Base-by-base conservation (phyloP, 2,329 filamentous ascomycete genomes). In the Pseudonectria buxi region DNA sequence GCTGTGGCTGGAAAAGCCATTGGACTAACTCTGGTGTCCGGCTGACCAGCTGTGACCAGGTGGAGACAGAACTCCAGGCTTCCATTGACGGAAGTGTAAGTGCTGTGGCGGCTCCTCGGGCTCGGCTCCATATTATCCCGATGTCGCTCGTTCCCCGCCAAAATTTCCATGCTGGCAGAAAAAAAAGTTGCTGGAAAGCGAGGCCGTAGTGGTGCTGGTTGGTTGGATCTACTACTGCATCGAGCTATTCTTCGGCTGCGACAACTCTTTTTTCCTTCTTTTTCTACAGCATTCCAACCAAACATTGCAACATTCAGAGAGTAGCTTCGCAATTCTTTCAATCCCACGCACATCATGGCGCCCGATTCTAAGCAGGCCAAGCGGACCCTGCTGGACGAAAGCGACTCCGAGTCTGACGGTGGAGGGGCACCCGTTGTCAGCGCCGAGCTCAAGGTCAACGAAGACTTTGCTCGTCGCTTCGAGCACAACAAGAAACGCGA, bases 401-500 rank as follows among this genome's bases (percentile, higher is more conserved):
- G 66, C 51, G 69, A 71, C 36, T 69, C 67, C 12, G 68, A 72
- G 35, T 62, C 62, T 10, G 64, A 66, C 30, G 61, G 68, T 44
- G 65, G 65, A 50, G 61, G 60, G 32, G 58, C 56, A 14, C 47
- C 51, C 10, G 50, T 71, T 37, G 60, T 59, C 28, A 57, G 59
- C 38, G 57, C 61, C 28, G 68, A 67, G 37, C 74, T 96, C 58
- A 88, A 84, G 58, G 81, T 98, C 62, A 96, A 98, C 62, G 72
- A 88, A 58, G 86, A 94, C 34, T 98, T 82, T 60, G 92, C 92
- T 28, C 78, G 76, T 49, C 75, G 86, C 27, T 96, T 95, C 52
- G 92, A 98, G 61, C 76, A 96, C 65, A 98, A 98, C 67, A 95
- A 96, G 69, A 95, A 95, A 67, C 78, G 90, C 39, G 89, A 94